A percentile compares a stretch with the other conserved stretches of the same genome.
phyloP scores from a whole-genome alignment of 106 monocot species.

The Acorus calamus region DNA sequence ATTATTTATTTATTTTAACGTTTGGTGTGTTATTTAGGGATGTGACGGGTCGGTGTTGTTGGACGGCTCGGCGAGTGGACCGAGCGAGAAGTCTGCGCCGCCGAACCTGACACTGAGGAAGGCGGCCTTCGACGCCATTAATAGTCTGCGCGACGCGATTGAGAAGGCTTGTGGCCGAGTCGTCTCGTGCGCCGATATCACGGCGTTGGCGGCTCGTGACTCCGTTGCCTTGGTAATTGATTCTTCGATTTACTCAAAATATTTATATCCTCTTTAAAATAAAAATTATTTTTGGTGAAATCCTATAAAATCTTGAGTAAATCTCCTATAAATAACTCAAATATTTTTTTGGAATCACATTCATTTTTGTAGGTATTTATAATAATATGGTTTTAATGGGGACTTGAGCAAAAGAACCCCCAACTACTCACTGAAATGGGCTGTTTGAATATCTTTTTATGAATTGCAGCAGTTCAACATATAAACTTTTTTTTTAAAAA shows the following conservation, averaged over 20 bases:
- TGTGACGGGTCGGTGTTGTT: constrained; percentile 52
- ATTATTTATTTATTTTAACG: neutral
- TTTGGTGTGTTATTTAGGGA: constrained; percentile 18
- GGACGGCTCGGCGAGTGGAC: constrained; percentile 21
- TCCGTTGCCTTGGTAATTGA: constrained; percentile 25
- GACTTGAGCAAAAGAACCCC: too few species aligned
- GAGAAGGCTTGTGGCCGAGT: constrained; percentile 14
- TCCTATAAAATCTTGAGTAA: too few species aligned
- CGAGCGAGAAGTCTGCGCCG: constrained; percentile 28
- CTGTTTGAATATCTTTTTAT: too few species aligned
- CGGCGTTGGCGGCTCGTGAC: constrained; percentile 35
- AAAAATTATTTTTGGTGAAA: too few species aligned
- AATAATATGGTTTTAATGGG: too few species aligned
- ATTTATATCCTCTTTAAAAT: neutral
- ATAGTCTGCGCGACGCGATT: constrained; percentile 21
- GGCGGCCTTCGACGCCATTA: constrained; percentile 26
- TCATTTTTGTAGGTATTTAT: too few species aligned
- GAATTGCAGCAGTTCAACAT: too few species aligned
- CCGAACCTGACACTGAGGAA: constrained; percentile 38
- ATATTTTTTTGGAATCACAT: too few species aligned
- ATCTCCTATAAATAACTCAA: too few species aligned
- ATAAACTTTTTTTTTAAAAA: too few species aligned
- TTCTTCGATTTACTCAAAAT: neutral
- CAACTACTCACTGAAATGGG: too few species aligned
- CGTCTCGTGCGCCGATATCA: constrained; percentile 46